Conservation (phyloP, 441 rosid species). For the Gossypium schwendimanii region DNA sequence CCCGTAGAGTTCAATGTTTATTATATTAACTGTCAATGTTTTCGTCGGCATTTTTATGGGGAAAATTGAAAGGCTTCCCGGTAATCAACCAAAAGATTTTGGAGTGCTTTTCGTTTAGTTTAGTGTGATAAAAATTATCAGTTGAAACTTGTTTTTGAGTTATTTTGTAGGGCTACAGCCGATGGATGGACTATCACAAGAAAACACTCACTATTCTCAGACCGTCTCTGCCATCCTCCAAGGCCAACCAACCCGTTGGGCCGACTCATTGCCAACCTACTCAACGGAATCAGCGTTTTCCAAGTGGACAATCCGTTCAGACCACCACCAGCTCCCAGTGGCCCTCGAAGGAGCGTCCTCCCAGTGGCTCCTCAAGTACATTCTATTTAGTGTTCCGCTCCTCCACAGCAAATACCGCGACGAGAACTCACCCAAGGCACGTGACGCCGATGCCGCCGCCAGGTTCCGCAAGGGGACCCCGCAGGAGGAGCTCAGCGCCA, state of each 20-base stretch:
- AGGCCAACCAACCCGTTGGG: slow-evolving; percentile 36
- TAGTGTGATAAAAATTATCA: background rate
- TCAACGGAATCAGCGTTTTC: slow-evolving; percentile 53
- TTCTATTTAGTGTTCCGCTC: slow-evolving; percentile 61
- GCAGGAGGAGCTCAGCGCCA: slow-evolving; percentile 68
- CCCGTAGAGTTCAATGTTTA: no score
- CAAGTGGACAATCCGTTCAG: slow-evolving; percentile 48
- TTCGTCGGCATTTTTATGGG: no score
- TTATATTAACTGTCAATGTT: no score
- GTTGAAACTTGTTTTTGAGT: background rate
- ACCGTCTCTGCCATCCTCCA: slow-evolving; percentile 72
- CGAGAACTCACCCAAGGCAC: slow-evolving; percentile 48
- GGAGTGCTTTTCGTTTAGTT: background rate
- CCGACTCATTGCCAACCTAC: slow-evolving; percentile 35
- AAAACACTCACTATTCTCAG: slow-evolving; percentile 68
- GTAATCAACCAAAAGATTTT: background rate
- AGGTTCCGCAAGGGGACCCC: slow-evolving; percentile 34
- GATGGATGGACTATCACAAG: slow-evolving; percentile 39
- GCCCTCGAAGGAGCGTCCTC: slow-evolving; percentile 49
- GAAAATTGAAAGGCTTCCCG: no score
- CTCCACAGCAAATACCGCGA: slow-evolving; percentile 50
- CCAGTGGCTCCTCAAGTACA: slow-evolving; percentile 75
- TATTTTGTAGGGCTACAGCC: slow-evolving; percentile 22
- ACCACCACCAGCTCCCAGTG: slow-evolving; percentile 21
- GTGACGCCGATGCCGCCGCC: slow-evolving; percentile 30